Evolutionary conservation across 179 eudicot species (phyloP).

Genomic region (Beta corolliflora): DNA sequence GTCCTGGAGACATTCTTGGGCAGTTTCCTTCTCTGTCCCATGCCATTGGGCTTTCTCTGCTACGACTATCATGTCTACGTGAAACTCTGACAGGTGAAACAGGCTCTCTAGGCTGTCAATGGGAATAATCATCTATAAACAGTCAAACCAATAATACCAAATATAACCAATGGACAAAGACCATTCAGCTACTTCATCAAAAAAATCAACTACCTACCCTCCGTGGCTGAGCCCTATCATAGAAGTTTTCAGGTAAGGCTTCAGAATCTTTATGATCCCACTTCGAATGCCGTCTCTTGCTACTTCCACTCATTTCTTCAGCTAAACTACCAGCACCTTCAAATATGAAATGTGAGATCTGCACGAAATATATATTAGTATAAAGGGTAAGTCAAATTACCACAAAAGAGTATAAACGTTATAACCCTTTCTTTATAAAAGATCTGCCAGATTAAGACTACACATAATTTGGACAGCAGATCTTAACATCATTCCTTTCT

Average conservation of each 20-base stretch:
- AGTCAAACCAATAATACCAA: background rate
- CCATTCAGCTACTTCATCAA: slow-evolving; percentile 16
- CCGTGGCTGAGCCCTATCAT: slow-evolving; percentile 27
- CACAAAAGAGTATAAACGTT: no score
- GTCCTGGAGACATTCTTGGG: slow-evolving; percentile 45
- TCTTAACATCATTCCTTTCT: no score
- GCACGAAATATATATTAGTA: slow-evolving; percentile 1
- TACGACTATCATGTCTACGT: slow-evolving; percentile 36
- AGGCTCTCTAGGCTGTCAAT: slow-evolving; percentile 36
- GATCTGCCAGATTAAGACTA: no score
- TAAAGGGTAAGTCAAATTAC: no score
- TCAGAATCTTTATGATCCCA: slow-evolving; percentile 47
- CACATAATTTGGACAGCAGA: no score
- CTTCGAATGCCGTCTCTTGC: slow-evolving; percentile 47
- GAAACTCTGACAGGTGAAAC: slow-evolving; percentile 35
- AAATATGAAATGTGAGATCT: slow-evolving; percentile 15
- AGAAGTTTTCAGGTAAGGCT: slow-evolving; percentile 31
- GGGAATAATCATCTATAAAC: background rate
- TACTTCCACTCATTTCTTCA: slow-evolving; percentile 44
- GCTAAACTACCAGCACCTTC: slow-evolving; percentile 18
- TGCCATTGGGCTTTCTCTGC: slow-evolving; percentile 31
- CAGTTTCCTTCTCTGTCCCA: slow-evolving; percentile 39
- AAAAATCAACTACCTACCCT: slow-evolving; percentile 27
- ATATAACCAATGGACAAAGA: slow-evolving; percentile 2
- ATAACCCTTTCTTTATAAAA: no score